A percentile compares a stretch with the other conserved stretches of the same genome.
Conservation (phyloP, 768 basidiomycete genomes). For the Harrya chromipes region DNA sequence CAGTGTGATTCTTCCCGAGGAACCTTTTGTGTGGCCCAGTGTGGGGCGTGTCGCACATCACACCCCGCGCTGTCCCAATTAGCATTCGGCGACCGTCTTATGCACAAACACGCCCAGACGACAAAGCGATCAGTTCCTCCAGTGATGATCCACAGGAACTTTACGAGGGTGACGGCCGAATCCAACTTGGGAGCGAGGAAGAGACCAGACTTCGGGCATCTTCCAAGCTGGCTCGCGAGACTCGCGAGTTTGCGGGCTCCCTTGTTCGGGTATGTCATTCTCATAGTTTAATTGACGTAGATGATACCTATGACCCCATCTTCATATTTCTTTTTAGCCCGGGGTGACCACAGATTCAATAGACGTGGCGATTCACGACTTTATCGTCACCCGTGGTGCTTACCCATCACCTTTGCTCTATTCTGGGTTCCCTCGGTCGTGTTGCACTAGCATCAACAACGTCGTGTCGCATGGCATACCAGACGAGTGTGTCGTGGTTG, state of each 20-base stretch:
- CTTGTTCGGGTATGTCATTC: constrained; percentile 46
- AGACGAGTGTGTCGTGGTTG: constrained; percentile 62
- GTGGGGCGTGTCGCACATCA: too few relatives aligned
- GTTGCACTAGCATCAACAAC: constrained; percentile 79
- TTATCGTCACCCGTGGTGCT: constrained; percentile 62
- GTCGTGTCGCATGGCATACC: constrained; percentile 87
- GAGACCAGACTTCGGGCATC: constrained; percentile 52
- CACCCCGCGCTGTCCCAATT: constrained; percentile 52
- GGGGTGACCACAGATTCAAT: constrained; percentile 74
- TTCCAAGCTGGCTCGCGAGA: constrained; percentile 52
- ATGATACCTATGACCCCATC: not conserved
- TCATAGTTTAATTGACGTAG: not conserved
- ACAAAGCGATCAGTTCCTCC: not conserved
- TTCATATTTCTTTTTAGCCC: constrained; percentile 38
- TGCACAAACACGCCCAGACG: constrained; percentile 12
- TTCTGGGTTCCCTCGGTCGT: constrained; percentile 48
- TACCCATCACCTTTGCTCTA: constrained; percentile 89
- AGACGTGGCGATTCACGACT: constrained; percentile 69
- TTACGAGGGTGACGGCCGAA: constrained; percentile 31
- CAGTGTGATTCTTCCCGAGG: too few relatives aligned
- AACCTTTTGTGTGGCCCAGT: too few relatives aligned
- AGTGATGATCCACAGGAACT: not conserved
- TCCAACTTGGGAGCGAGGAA: constrained; percentile 52
- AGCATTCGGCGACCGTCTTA: constrained; percentile 59
- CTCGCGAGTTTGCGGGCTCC: constrained; percentile 51